phyloP scores from a whole-genome alignment of 306 rosid species.

The Corylus avellana region DNA sequence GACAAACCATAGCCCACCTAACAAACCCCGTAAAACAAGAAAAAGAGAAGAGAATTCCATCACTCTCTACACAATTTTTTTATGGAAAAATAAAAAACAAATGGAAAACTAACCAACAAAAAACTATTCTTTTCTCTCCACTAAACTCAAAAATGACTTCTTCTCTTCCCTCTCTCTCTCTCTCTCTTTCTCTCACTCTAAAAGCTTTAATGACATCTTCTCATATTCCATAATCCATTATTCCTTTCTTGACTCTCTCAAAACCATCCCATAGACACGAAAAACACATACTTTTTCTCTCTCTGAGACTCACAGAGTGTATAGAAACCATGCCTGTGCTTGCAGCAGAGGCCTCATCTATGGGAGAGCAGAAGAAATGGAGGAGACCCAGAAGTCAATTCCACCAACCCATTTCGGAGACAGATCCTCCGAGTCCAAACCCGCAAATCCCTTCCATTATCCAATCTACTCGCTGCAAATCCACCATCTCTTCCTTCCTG shows the following conservation, averaged over 20 bases:
- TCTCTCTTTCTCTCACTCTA: conserved; percentile 6
- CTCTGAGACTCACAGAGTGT: background rate
- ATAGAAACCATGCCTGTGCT: conserved; percentile 54
- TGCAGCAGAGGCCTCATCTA: conserved; percentile 40
- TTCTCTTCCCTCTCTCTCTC: background rate
- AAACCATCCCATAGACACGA: background rate
- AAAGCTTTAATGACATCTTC: background rate
- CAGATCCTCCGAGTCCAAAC: conserved; percentile 46
- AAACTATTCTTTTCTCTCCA: background rate
- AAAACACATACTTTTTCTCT: background rate
- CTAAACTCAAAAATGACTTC: background rate
- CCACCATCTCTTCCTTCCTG: conserved; percentile 80
- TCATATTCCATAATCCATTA: conserved; percentile 15
- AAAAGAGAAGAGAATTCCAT: background rate
- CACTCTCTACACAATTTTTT: background rate
- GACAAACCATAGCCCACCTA: conserved; percentile 74
- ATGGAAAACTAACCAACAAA: background rate
- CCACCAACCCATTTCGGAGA: conserved; percentile 54
- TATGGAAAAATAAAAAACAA: background rate
- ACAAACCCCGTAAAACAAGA: conserved; percentile 28
- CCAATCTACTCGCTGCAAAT: conserved; percentile 70
- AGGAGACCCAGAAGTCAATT: conserved; percentile 70
- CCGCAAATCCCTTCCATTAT: conserved; percentile 50
- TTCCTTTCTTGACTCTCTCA: conserved; percentile 1
- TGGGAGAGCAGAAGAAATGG: conserved; percentile 56